Evolutionary conservation across 2,329 filamentous ascomycete species (phyloP).

Genomic region (Akanthomyces dipterigenus): DNA sequence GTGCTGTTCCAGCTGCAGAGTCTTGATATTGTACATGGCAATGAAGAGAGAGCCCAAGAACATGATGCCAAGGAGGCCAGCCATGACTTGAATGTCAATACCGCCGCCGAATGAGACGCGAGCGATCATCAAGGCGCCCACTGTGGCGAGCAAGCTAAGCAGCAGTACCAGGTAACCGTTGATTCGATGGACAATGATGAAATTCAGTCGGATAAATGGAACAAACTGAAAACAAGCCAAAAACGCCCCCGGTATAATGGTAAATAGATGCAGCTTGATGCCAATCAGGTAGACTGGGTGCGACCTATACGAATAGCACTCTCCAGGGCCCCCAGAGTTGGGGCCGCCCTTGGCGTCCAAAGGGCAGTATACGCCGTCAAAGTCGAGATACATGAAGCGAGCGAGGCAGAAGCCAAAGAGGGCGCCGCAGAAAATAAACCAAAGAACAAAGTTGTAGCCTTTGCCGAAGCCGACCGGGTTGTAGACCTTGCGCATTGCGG

Average conservation of each 20-base stretch:
- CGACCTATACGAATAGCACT: constrained; percentile 31
- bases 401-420: constrained; percentile 40
- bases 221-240: constrained; percentile 41
- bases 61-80: constrained; percentile 36
- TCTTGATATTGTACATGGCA: constrained; percentile 49
- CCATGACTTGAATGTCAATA: constrained; percentile 35
- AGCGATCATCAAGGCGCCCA: constrained; percentile 44
- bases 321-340: constrained; percentile 24
- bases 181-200: constrained; percentile 48
- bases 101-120: constrained; percentile 45
- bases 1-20: constrained; percentile 54
- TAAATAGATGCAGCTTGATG: constrained; percentile 37
- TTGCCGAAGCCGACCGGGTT: constrained; percentile 17
- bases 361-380: constrained; percentile 29
- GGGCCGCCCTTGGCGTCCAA: background rate
- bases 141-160: constrained; percentile 37
- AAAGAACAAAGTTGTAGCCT: constrained; percentile 18
- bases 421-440: constrained; percentile 32
- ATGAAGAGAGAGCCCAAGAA: constrained; percentile 36
- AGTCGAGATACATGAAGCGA: constrained; percentile 40
- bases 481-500: constrained; percentile 16
- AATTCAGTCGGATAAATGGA: constrained; percentile 37
- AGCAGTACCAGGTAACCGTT: constrained; percentile 48
- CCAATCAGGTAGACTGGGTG: constrained; percentile 26
- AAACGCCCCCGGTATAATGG: constrained; percentile 35